These are phyloP conservation scores for Acanthamoeba sp. DNA, from an alignment of 208 protist species.

Conservation along the genomic window DNA sequence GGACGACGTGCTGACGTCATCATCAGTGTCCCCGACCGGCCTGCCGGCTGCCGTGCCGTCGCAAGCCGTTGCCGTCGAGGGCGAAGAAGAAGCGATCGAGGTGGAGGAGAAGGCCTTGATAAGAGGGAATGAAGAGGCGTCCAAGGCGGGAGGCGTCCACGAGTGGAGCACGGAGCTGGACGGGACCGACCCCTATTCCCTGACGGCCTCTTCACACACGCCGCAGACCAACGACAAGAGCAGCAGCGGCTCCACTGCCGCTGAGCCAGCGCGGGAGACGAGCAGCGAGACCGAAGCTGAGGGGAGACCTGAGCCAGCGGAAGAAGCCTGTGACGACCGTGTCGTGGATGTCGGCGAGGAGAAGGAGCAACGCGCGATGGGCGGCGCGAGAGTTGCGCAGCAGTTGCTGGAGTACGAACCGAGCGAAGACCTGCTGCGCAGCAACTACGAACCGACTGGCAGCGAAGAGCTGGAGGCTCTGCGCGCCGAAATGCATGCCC, in stretches of 20 bases:
- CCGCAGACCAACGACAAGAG: neutral
- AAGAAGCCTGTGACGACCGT: neutral
- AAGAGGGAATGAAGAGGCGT: too few relatives aligned
- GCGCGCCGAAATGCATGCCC: neutral
- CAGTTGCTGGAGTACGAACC: neutral
- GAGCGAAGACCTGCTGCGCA: neutral
- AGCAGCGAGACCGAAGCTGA: neutral
- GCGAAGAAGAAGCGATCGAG: too few relatives aligned
- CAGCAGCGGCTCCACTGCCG: neutral
- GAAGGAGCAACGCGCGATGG: neutral
- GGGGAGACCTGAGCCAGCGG: neutral
- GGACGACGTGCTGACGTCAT: neutral
- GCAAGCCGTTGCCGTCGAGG: too few relatives aligned
- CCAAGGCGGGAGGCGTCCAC: neutral
- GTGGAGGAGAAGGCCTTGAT: too few relatives aligned
- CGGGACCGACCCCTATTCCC: neutral
- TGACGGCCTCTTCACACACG: neutral
- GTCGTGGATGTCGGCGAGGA: neutral
- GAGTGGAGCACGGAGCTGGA: constrained; percentile 59
- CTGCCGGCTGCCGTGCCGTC: neutral
- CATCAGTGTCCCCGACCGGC: neutral
- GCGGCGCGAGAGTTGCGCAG: neutral
- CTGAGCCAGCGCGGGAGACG: neutral
- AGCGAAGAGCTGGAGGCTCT: neutral
- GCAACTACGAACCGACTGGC: neutral